Evolutionary conservation across 768 basidiomycete genomes (phyloP).

Genomic region (Lactifluus piperatus): DNA sequence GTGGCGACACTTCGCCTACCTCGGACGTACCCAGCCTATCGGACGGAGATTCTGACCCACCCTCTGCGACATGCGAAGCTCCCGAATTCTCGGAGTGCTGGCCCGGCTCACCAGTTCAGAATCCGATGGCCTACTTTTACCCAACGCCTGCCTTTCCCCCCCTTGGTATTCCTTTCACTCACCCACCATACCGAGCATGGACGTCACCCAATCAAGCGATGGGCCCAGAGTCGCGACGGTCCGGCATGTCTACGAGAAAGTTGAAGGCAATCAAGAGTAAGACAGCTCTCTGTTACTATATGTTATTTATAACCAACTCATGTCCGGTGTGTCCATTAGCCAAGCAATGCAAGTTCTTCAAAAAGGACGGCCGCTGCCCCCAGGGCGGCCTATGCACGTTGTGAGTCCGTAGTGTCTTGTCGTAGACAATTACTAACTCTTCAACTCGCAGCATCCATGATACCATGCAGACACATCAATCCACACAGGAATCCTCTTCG

Average conservation of each 20-base stretch:
- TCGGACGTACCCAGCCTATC: slow-evolving; percentile 18
- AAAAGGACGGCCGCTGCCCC: slow-evolving; percentile 16
- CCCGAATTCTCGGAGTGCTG: slow-evolving; percentile 19
- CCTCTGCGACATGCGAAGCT: slow-evolving; percentile 11
- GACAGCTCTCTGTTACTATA: background rate
- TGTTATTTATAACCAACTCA: background rate
- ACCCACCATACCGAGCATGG: slow-evolving; percentile 5
- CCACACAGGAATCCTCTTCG: background rate
- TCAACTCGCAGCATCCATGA: slow-evolving; percentile 11
- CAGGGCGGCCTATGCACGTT: slow-evolving; percentile 18
- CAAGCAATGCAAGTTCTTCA: slow-evolving; percentile 19
- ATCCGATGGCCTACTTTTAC: slow-evolving; percentile 7
- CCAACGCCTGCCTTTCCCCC: slow-evolving; percentile 3
- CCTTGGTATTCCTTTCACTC: slow-evolving; percentile 3
- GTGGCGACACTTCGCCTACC: background rate
- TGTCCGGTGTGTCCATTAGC: background rate
- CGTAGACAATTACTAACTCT: background rate
- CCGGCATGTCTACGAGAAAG: slow-evolving; percentile 12
- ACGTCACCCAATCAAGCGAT: background rate
- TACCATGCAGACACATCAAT: background rate
- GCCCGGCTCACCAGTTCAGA: slow-evolving; percentile 8
- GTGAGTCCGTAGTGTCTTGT: slow-evolving; percentile 2
- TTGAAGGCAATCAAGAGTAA: slow-evolving; percentile 18
- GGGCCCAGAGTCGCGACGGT: slow-evolving; percentile 3
- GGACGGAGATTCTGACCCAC: slow-evolving; percentile 14